Evolutionary conservation across 2,329 filamentous ascomycete species (phyloP).

Genomic region (Zasmidium cellare): DNA sequence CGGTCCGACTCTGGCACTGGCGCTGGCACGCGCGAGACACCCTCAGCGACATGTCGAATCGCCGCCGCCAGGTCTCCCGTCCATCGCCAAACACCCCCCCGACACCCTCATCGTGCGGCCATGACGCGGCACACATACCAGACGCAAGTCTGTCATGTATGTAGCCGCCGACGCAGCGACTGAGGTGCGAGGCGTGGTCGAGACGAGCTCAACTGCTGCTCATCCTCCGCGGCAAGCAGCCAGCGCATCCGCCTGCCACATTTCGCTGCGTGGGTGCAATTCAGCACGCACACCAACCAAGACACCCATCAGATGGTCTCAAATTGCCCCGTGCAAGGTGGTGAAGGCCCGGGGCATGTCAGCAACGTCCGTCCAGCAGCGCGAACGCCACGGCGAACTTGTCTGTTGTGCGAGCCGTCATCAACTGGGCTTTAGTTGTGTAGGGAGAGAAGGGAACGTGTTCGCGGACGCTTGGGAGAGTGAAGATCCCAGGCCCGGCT

Average conservation of each 20-base stretch:
- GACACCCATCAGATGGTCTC: slow-evolving; percentile 44
- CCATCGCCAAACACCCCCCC: not conserved
- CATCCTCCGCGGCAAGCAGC: not conserved
- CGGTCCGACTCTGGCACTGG: not conserved
- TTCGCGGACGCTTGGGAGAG: too few relatives aligned
- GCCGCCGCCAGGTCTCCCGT: not conserved
- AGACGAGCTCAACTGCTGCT: not conserved
- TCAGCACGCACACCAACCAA: slow-evolving; percentile 37
- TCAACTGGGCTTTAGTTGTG: slow-evolving; percentile 80
- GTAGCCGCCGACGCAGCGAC: not conserved
- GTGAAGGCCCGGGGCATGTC: slow-evolving; percentile 47
- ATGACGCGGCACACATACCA: too few relatives aligned
- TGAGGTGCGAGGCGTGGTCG: not conserved
- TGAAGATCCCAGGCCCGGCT: too few relatives aligned
- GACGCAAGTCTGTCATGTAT: not conserved
- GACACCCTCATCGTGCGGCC: not conserved
- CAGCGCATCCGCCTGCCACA: not conserved
- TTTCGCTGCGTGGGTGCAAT: not conserved
- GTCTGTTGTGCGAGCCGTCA: slow-evolving; percentile 61
- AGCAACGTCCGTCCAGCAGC: slow-evolving; percentile 48
- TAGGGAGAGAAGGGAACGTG: slow-evolving; percentile 49
- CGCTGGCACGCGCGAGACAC: too few relatives aligned
- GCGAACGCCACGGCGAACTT: slow-evolving; percentile 18
- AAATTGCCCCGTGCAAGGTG: slow-evolving; percentile 46
- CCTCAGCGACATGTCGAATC: not conserved